Evolutionary conservation across 225 moss, liverwort and hornwort genomes (phyloP), one percentile per base, ranked within the genome.

Genomic region (Sphagnum contortum): DNA sequence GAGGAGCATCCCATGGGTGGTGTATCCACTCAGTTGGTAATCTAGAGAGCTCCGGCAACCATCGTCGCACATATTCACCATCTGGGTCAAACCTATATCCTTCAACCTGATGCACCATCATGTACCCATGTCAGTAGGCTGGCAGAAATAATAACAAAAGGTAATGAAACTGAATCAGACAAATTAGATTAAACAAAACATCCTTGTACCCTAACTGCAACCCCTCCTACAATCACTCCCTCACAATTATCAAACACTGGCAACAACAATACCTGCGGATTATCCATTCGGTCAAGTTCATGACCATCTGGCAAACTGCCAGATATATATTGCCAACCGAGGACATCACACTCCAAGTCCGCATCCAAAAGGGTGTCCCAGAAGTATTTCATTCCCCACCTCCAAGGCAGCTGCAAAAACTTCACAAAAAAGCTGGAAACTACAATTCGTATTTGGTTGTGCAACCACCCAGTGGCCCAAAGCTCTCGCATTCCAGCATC

Each of bases 321-420:
- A 49, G 83, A 84, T 8, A 84, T 84, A 54, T 84, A 84, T 64
- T 84, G 83, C 83, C 83, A 84, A 50, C 83, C 83, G 49, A 84
- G 83, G 49, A 84, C 83, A 65, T 84, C 83, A 68, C 83, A 84
- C 56, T 84, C 83, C 45, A 84, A 66, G 65, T 84, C 83, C 49
- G 83, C 83, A 70, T 84, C 83, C 56, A 84, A 68, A 46, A 84
- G 70, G 12, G 83, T 84, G 67, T 84, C 83, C 83, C 83, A 84
- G 56, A 84, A 84, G 64, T 84, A 84, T 50, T 84, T 84, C 83
- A 84, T 84, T 70, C 83, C 83, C 83, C 83, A 84, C 70, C 83
- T 80, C 83, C 83, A 84, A n/a, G 83, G 83, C 58, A 84, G 79
- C 70, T 80, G 83, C 4, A 84, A 65, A 59, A 84, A 84, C 62